These are phyloP conservation scores for Beauveria scarabaeidicola DNA, from an alignment of 2,329 filamentous ascomycete species.

Conservation along the genomic window DNA sequence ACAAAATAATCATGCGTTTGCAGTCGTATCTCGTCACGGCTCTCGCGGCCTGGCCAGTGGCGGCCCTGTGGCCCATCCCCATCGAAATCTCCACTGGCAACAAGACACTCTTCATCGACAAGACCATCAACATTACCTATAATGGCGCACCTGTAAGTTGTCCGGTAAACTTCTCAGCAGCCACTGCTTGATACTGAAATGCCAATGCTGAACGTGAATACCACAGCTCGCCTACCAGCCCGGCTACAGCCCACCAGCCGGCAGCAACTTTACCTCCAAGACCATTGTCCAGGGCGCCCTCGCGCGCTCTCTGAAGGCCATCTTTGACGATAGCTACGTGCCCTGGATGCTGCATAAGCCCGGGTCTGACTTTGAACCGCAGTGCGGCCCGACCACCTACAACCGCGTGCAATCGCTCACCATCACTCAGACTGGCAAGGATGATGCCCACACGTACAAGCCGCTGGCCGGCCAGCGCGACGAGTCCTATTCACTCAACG, in stretches of 20 bases:
- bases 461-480: constrained; percentile 57
- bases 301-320: constrained; percentile 50
- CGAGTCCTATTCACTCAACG: constrained; percentile 63
- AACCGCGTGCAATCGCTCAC: constrained; percentile 49
- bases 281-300: constrained; percentile 48
- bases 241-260: constrained; percentile 32
- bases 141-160: constrained; percentile 49
- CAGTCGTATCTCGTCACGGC: not conserved
- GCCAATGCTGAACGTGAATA: not conserved
- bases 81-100: constrained; percentile 42
- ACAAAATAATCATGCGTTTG: not conserved
- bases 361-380: constrained; percentile 57
- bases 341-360: constrained; percentile 71
- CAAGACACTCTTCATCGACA: constrained; percentile 44
- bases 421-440: constrained; percentile 48
- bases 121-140: constrained; percentile 46
- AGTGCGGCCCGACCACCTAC: constrained; percentile 26
- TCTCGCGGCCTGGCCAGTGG: constrained; percentile 17
- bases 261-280: constrained; percentile 36
- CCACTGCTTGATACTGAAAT: not conserved
- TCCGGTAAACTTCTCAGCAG: constrained; percentile 15
- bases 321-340: constrained; percentile 61
- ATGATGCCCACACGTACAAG: constrained; percentile 50
- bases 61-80: constrained; percentile 48
- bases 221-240: constrained; percentile 40